Evolutionary conservation across 805 yeast species (phyloP), one percentile per base, ranked within the genome.

Genomic region (Nakazawaea holstii): DNA sequence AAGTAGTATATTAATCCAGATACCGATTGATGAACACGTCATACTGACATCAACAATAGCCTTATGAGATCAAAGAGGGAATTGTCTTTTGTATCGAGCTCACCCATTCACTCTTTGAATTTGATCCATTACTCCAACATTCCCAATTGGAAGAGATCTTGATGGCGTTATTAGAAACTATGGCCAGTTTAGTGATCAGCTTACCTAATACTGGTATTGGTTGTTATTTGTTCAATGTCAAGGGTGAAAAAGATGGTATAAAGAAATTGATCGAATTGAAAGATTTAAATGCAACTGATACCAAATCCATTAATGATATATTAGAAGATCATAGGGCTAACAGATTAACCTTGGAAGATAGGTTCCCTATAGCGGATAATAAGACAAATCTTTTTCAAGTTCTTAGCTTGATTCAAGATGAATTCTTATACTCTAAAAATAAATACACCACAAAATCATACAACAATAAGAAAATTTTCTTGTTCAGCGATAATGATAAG

Each of bases 201-300:
- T 64, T 78, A 35, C 87, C 90, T 1, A 69, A 72, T 39, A 84
- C 92, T 1, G 91, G 88, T 0, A 68, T 88, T 26, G 97, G 96
- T 0, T 76, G 90, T 41, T 77, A 82, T 56, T 59, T 85, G 13
- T 79, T 77, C 64, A 79, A 76, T 58, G 76, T 77, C 61, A 52
- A 57, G 27, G 65, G 62, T 28, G 54, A 63, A 43, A 61, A 66
- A n/a, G 52, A 58, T 11, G 80, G 84, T 0, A 66, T 85, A 3
- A 63, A 68, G 49, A 69, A 70, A 47, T 55, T 85, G 11, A 72
- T 85, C 52, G 67, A 74, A 2, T 62, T 86, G 33, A 67, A 68
- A 44, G 82, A 77, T 53, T 63, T 87, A 33, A 81, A 79, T 60
- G 71, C 74, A 26, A 64, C 67, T 36, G 76, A 75, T 56, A 80